These are phyloP conservation scores for carrot (Daucus carota) DNA, from an alignment of 129 eudicot genomes.

Conservation along the genomic window DNA sequence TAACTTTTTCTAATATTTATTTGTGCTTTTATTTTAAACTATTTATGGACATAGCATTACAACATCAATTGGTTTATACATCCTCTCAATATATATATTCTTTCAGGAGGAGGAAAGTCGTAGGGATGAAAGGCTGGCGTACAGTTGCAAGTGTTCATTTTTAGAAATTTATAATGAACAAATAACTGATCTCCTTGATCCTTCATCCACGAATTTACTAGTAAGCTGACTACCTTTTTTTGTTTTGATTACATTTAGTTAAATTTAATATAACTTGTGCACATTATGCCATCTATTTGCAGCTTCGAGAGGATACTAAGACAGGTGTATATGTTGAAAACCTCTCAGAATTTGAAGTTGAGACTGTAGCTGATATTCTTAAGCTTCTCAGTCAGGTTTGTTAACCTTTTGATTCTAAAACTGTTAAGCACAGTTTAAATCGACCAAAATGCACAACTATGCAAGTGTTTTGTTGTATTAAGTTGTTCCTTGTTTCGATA, in stretches of 20 bases:
- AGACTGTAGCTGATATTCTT: slow-evolving; percentile 79
- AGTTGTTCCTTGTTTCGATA: slow-evolving; percentile 15
- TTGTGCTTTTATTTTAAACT: not conserved
- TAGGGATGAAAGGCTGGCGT: slow-evolving; percentile 66
- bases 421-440: too few species aligned
- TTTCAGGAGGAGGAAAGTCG: slow-evolving; percentile 91
- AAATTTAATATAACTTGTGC: not conserved
- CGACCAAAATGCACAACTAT: too few species aligned
- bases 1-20: slow-evolving; percentile 22
- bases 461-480: not conserved
- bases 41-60: slow-evolving; percentile 1
- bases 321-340: slow-evolving; percentile 97
- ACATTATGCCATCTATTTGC: slow-evolving; percentile 13
- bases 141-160: slow-evolving; percentile 92
- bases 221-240: slow-evolving; percentile 44
- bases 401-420: slow-evolving; percentile 7
- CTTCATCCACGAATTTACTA: slow-evolving; percentile 84
- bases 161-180: slow-evolving; percentile 94
- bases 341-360: slow-evolving; percentile 89
- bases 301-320: slow-evolving; percentile 84
- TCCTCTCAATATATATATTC: not conserved
- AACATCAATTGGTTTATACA: not conserved
- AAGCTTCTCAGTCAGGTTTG: slow-evolving; percentile 74
- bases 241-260: not conserved
- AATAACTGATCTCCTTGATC: slow-evolving; percentile 91